phyloP scores from a whole-genome alignment of 352 stramenopile species.

The Globisporangium rhizosaccharum region DNA sequence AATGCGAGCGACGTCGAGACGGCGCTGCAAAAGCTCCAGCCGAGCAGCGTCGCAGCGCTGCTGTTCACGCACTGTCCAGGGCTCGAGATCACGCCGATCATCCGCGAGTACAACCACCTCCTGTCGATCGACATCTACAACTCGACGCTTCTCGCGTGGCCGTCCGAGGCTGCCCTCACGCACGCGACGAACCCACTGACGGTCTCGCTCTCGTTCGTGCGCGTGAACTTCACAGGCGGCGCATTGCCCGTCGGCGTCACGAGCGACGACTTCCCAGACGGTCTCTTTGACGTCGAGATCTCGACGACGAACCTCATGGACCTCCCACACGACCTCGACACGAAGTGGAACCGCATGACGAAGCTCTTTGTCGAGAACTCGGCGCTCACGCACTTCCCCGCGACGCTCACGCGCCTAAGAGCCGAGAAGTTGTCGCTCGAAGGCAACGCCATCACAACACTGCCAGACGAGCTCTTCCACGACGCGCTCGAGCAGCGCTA shows the following conservation, averaged over 20 bases:
- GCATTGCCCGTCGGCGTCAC: conserved; percentile 32
- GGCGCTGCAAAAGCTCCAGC: conserved; percentile 21
- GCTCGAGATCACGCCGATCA: conserved; percentile 24
- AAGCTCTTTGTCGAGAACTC: conserved; percentile 24
- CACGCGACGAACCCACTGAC: conserved; percentile 32
- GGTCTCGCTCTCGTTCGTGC: conserved; percentile 24
- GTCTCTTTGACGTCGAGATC: conserved; percentile 26
- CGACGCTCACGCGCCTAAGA: conserved; percentile 7
- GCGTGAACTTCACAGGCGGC: conserved; percentile 41
- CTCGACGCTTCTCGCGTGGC: conserved; percentile 36
- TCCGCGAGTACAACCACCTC: conserved; percentile 32
- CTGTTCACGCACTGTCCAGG: conserved; percentile 44
- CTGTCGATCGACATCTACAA: conserved; percentile 55
- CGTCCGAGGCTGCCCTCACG: conserved; percentile 25
- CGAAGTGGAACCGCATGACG: conserved; percentile 15
- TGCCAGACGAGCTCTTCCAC: conserved; percentile 16
- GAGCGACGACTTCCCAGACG: conserved; percentile 4
- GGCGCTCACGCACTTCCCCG: conserved; percentile 1
- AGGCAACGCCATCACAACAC: conserved; percentile 20
- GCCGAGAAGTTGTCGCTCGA: conserved; percentile 30
- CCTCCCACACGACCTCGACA: conserved; percentile 18
- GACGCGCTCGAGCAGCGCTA: conserved; percentile 13
- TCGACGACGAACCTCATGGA: conserved; percentile 22
- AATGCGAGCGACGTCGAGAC: conserved; percentile 6
- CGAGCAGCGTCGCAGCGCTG: conserved; percentile 22